Conservation (phyloP, 2,329 filamentous ascomycete genomes). For the Didymella segeticola region DNA sequence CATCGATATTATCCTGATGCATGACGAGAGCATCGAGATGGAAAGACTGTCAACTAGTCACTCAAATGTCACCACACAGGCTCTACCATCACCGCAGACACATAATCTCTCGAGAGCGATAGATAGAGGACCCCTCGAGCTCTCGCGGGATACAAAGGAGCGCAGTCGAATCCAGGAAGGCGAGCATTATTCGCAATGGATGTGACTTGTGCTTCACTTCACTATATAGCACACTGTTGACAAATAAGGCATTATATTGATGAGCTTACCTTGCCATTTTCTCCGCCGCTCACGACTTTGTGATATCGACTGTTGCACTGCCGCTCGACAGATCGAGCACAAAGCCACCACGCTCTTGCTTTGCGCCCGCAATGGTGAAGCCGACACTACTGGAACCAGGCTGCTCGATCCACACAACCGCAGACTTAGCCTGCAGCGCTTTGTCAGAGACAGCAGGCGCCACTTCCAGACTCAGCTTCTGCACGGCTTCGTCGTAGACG, state of each 20-base stretch:
- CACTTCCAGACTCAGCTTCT: slow-evolving; percentile 21
- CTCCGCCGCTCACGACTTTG: not conserved
- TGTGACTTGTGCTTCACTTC: not conserved
- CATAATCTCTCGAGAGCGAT: not conserved
- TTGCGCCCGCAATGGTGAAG: slow-evolving; percentile 20
- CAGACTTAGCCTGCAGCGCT: slow-evolving; percentile 22
- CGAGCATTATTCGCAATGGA: not conserved
- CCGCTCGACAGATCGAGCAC: slow-evolving; percentile 22
- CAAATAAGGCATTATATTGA: not conserved
- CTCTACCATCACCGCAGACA: not conserved
- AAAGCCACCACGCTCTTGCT: slow-evolving; percentile 25
- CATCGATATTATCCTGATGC: not conserved
- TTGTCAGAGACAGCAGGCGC: slow-evolving; percentile 10
- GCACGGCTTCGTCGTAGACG: slow-evolving; percentile 12
- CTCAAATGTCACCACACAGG: not conserved
- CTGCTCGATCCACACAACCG: slow-evolving; percentile 30
- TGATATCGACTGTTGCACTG: slow-evolving; percentile 20
- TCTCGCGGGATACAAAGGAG: not conserved
- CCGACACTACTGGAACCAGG: slow-evolving; percentile 3
- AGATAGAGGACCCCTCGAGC: not conserved
- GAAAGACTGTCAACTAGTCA: not conserved
- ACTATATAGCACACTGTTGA: not conserved
- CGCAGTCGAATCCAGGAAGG: not conserved
- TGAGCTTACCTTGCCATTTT: not conserved
- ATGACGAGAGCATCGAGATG: not conserved